Conservation (phyloP, 495 filamentous ascomycete genomes). For the Neurospora discreta region DNA sequence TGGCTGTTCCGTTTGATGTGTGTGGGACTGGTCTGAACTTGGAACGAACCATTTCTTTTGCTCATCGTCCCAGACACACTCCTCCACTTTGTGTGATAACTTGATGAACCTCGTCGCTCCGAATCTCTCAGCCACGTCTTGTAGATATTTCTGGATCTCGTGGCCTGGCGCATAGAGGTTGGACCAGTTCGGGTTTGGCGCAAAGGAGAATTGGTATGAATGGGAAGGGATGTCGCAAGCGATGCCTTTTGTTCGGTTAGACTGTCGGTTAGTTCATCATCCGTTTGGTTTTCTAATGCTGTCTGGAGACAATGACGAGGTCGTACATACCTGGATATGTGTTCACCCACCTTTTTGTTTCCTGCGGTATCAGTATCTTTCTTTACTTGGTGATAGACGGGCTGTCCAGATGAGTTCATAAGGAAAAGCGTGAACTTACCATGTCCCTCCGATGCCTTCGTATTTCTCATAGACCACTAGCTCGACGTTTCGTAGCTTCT, state of each 20-base stretch:
- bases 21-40: too few relatives aligned
- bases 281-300: neutral
- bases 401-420: neutral
- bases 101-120: constrained; percentile 40
- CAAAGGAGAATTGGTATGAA: constrained; percentile 57
- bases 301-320: neutral
- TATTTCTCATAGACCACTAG: constrained; percentile 34
- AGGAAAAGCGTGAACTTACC: constrained; percentile 13
- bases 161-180: constrained; percentile 52
- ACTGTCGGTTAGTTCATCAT: neutral
- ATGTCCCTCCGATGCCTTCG: constrained; percentile 31
- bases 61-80: constrained; percentile 42
- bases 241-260: constrained; percentile 13
- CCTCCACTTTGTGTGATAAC: constrained; percentile 25
- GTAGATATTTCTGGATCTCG: constrained; percentile 52
- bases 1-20: neutral
- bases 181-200: constrained; percentile 53
- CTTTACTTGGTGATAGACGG: neutral
- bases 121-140: constrained; percentile 46
- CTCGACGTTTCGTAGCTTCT: constrained; percentile 31
- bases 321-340: constrained; percentile 28
- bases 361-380: neutral
- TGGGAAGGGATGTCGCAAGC: constrained; percentile 38
- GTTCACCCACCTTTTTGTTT: constrained; percentile 24
- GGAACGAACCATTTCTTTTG: constrained; percentile 40